Percentiles rank a stretch among this genome's conserved stretches.
phyloP scores from a whole-genome alignment of 2,329 filamentous ascomycete species.

The Dactylellina parvicollis region DNA sequence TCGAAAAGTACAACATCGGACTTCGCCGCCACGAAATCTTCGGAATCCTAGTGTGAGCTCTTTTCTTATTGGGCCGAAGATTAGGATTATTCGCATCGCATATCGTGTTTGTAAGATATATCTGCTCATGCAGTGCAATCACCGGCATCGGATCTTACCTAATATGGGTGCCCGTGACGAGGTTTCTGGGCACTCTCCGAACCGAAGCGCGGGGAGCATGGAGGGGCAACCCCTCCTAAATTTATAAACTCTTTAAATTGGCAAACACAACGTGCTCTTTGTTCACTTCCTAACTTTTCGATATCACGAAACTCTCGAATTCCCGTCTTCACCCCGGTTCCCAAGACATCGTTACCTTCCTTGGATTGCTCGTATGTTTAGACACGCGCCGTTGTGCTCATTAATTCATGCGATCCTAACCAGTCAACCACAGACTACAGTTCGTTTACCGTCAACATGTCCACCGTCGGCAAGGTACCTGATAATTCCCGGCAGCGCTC shows the following conservation, averaged over 20 bases:
- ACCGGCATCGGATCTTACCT: conserved; percentile 5
- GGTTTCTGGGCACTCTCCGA: conserved; percentile 27
- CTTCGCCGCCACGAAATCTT: not conserved
- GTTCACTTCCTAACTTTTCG: conserved; percentile 20
- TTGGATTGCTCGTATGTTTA: not conserved
- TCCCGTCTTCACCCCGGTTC: not conserved
- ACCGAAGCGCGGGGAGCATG: conserved; percentile 51
- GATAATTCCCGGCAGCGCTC: not conserved
- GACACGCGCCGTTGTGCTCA: not conserved
- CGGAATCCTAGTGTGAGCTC: not conserved
- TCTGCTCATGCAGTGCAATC: not conserved
- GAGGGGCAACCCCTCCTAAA: conserved; percentile 47
- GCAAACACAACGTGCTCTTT: conserved; percentile 29
- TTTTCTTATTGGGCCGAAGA: not conserved
- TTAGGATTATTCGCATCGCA: not conserved
- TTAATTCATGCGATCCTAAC: not conserved
- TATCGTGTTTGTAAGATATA: too few species aligned
- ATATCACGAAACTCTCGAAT: not conserved
- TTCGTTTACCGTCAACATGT: conserved; percentile 55
- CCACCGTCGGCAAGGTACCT: conserved; percentile 67
- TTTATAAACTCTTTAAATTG: conserved; percentile 24
- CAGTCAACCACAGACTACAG: not conserved
- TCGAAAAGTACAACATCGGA: not conserved
- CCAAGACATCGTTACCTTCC: not conserved
- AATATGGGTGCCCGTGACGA: conserved; percentile 12